Percentiles rank a stretch among this genome's conserved stretches.
Conservation (phyloP, 805 yeast species). For the Spathaspora boniae region DNA sequence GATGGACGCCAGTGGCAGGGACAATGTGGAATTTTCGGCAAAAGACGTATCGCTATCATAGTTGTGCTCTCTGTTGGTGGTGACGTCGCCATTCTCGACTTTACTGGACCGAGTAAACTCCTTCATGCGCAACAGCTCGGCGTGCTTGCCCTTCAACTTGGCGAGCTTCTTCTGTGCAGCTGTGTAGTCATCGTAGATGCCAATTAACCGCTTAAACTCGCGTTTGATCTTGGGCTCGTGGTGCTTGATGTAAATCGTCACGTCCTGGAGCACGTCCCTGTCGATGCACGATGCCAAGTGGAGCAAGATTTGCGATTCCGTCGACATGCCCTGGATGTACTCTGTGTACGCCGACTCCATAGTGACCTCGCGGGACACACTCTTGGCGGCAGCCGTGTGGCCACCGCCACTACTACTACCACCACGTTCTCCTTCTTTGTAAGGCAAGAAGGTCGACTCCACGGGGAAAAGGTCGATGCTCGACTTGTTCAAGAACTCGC, state of each 20-base stretch:
- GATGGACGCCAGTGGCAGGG: no score
- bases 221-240: conserved; percentile 32
- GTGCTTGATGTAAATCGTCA: conserved; percentile 33
- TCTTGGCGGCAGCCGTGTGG: no score
- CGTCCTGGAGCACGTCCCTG: conserved; percentile 25
- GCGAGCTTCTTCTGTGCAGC: conserved; percentile 23
- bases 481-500: conserved; percentile 29
- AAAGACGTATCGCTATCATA: no score
- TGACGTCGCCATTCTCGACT: conserved; percentile 2
- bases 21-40: no score
- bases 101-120: conserved; percentile 22
- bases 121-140: conserved; percentile 26
- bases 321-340: conserved; percentile 17
- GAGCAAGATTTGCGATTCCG: conserved; percentile 22
- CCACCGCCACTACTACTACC: neutral
- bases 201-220: conserved; percentile 20
- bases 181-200: conserved; percentile 24
- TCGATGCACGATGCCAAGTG: conserved; percentile 33
- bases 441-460: conserved; percentile 18
- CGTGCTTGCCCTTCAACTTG: conserved; percentile 24
- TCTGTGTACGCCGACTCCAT: conserved; percentile 5
- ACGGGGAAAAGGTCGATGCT: conserved; percentile 20
- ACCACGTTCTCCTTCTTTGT: neutral
- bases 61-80: no score
- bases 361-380: neutral